These are phyloP conservation scores for Clavispora santaluciae DNA, from an alignment of 805 yeast genomes.

Conservation along the genomic window DNA sequence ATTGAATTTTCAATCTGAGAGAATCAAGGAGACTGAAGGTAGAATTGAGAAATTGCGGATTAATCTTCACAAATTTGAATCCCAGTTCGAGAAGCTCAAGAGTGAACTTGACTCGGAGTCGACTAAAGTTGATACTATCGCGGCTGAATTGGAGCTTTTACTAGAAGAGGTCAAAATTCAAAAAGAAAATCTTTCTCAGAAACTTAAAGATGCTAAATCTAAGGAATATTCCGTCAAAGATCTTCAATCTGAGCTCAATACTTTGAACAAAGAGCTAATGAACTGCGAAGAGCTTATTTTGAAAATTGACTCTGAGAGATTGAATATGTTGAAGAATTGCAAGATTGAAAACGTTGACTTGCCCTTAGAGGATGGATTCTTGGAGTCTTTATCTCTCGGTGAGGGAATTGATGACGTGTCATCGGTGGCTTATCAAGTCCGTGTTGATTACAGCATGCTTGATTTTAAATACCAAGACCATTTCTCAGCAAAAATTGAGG, in stretches of 20 bases:
- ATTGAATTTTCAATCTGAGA: slow-evolving; percentile 58
- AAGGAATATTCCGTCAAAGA: slow-evolving; percentile 35
- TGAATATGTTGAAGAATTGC: slow-evolving; percentile 61
- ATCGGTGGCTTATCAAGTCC: slow-evolving; percentile 42
- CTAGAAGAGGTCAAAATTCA: slow-evolving; percentile 27
- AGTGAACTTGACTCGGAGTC: slow-evolving; percentile 26
- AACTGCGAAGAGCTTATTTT: slow-evolving; percentile 50
- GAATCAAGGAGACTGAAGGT: slow-evolving; percentile 45
- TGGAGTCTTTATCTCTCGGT: slow-evolving; percentile 59
- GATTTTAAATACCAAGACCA: slow-evolving; percentile 40
- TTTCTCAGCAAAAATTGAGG: slow-evolving; percentile 35
- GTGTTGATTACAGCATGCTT: slow-evolving; percentile 50
- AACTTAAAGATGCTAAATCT: slow-evolving; percentile 26
- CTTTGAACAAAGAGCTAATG: slow-evolving; percentile 29
- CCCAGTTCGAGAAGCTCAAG: slow-evolving; percentile 23
- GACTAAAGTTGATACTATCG: slow-evolving; percentile 37
- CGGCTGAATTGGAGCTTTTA: slow-evolving; percentile 23
- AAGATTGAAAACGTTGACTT: slow-evolving; percentile 64
- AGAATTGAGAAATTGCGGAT: slow-evolving; percentile 42
- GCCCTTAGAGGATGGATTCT: slow-evolving; percentile 58
- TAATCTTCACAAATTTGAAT: slow-evolving; percentile 23
- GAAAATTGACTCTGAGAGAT: slow-evolving; percentile 49
- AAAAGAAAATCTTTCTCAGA: slow-evolving; percentile 16
- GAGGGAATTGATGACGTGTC: slow-evolving; percentile 36
- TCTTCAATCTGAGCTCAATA: slow-evolving; percentile 25